Base-by-base conservation (phyloP, 441 rosid genomes). In the Manihot esculenta region DNA sequence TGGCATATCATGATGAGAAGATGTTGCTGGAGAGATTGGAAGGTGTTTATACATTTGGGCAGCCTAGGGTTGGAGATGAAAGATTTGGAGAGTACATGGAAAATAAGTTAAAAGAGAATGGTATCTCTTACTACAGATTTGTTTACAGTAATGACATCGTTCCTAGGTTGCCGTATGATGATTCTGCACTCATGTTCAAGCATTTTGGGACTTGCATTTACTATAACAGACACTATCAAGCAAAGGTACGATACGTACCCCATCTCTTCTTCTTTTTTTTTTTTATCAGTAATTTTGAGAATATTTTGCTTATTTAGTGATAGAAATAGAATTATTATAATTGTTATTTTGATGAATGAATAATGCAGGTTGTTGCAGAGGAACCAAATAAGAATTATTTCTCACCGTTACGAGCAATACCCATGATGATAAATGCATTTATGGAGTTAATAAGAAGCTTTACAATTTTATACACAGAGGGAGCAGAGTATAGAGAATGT, bases 121-220 rank as follows among this genome's bases (percentile, higher is more conserved):
- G 45, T 20, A 56, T 86, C 0, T 18, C 56, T 2, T 89, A 88
- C 60, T 76, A 69, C 64, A 83, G 97, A 74, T 79, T 81, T 66
- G 97, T 91, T 51, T 87, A 89, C 55, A 47, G 85, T 53, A 78
- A 87, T 68, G 95, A 92, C 61, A 70, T 89, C 4, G 89, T 92
- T 59, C 88, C 97, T 0, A 80, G 95, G 77, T 66, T 92, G 70
- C 95, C 97, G 0, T 92, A 79, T 48, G 92, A 89, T 66, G 79
- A 85, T 55, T 65, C 63, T 17, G 82, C 85, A 33, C 71, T 89
- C 42, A 73, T 87, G 89, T 89, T 87, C 84, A 88, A 88, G 82
- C 95, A 92, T 75, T 89, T 88, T 48, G 95, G 95, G 55, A 72
- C 68, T 0, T 88, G 95, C 49, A 64, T 85, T 64, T 81, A 76